phyloP scores from a whole-genome alignment of 2,329 filamentous ascomycete genomes.

The Xylariaceae sp. region DNA sequence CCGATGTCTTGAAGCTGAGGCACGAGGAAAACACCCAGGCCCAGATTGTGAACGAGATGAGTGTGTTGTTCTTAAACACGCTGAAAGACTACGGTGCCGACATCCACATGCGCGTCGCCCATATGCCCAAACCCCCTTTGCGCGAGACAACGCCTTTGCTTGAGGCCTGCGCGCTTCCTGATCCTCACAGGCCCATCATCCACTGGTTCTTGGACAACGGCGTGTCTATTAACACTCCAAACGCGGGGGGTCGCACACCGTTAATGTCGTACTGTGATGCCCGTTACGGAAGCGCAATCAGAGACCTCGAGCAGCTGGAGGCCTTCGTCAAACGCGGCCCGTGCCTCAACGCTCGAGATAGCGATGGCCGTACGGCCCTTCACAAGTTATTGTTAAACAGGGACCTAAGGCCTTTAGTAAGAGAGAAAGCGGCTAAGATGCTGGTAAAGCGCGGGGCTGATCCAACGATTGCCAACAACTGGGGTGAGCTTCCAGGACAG shows the following conservation, averaged over 20 bases:
- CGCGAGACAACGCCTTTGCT: conserved; percentile 14
- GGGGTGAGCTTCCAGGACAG: not conserved
- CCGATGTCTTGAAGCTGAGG: not conserved
- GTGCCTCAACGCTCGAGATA: conserved; percentile 7
- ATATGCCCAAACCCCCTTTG: not conserved
- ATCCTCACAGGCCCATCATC: conserved; percentile 16
- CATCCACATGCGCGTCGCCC: not conserved
- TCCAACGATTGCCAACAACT: not conserved
- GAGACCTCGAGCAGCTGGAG: not conserved
- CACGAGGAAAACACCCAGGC: conserved; percentile 11
- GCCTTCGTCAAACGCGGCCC: conserved; percentile 8
- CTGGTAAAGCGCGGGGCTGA: conserved; percentile 13
- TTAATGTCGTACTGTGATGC: conserved; percentile 21
- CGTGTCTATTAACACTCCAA: not conserved
- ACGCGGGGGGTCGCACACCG: not conserved
- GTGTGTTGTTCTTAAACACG: not conserved
- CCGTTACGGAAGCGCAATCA: not conserved
- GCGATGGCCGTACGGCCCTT: conserved; percentile 14
- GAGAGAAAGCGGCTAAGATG: conserved; percentile 9
- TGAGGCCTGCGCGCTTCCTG: conserved; percentile 2
- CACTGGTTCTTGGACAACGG: conserved; percentile 21
- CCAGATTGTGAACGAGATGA: conserved; percentile 7
- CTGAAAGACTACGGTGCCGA: conserved; percentile 14
- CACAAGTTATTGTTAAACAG: conserved; percentile 10
- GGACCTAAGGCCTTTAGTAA: not conserved